These are phyloP conservation scores for Colletotrichum tropicicola DNA, from an alignment of 2,329 filamentous ascomycete genomes.

Conservation along the genomic window DNA sequence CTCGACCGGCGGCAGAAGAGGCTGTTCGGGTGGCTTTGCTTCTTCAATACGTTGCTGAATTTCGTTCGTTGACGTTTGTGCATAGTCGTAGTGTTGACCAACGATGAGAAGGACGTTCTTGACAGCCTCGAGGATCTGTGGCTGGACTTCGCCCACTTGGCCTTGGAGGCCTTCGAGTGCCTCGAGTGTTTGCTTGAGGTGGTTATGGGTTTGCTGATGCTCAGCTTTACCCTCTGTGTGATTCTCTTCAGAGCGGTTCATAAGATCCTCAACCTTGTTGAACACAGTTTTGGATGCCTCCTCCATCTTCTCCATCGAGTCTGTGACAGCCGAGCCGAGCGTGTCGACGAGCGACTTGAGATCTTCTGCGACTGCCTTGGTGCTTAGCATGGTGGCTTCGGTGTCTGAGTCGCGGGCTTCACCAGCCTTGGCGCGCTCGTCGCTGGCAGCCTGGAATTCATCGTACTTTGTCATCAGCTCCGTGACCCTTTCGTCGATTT, in stretches of 20 bases:
- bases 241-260: constrained; percentile 77
- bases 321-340: constrained; percentile 81
- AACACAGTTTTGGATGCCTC: constrained; percentile 90
- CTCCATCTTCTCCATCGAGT: constrained; percentile 86
- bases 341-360: constrained; percentile 87
- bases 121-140: constrained; percentile 86
- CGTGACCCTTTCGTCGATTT: constrained; percentile 73
- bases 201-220: constrained; percentile 83
- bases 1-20: constrained; percentile 18
- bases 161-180: constrained; percentile 80
- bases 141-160: constrained; percentile 84
- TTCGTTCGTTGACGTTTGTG: constrained; percentile 69
- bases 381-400: constrained; percentile 76
- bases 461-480: constrained; percentile 90
- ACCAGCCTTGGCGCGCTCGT: constrained; percentile 76
- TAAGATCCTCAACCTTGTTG: constrained; percentile 81
- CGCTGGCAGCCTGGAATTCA: constrained; percentile 78
- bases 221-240: constrained; percentile 79
- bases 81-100: constrained; percentile 88
- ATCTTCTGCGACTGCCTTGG: constrained; percentile 85
- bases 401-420: constrained; percentile 79
- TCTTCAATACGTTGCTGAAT: constrained; percentile 70
- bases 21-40: constrained; percentile 55
- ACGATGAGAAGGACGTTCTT: constrained; percentile 87
- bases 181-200: constrained; percentile 78